These are phyloP conservation scores for Ascoidea tarda DNA, from an alignment of 805 yeast genomes.

Conservation along the genomic window DNA sequence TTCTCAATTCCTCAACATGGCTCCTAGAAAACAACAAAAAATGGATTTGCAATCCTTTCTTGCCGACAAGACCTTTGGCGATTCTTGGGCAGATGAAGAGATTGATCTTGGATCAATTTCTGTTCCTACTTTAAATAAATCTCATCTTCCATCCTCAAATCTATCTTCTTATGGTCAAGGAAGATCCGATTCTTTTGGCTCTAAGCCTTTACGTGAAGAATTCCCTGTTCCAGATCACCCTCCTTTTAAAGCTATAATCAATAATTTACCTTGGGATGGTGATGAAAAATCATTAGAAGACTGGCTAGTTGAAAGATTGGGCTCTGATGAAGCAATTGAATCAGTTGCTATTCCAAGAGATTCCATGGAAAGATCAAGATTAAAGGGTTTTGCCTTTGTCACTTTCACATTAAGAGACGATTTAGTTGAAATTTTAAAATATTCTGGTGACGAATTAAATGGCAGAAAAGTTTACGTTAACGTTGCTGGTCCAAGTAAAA, in stretches of 20 bases:
- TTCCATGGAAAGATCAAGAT: slow-evolving; percentile 50
- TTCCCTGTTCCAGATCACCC: slow-evolving; percentile 83
- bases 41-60: slow-evolving; percentile 84
- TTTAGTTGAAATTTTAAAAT: slow-evolving; percentile 56
- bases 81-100: slow-evolving; percentile 80
- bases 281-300: slow-evolving; percentile 47
- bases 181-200: slow-evolving; percentile 18
- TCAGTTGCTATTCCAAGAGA: slow-evolving; percentile 13
- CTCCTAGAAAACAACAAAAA: slow-evolving; percentile 38
- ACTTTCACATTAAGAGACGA: slow-evolving; percentile 69
- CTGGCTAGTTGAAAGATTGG: slow-evolving; percentile 42
- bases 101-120: slow-evolving; percentile 56
- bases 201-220: slow-evolving; percentile 42
- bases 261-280: slow-evolving; percentile 75
- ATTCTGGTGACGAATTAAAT: slow-evolving; percentile 54
- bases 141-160: slow-evolving; percentile 15
- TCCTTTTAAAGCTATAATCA: slow-evolving; percentile 84
- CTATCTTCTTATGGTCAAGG: slow-evolving; percentile 17
- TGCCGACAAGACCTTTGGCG: slow-evolving; percentile 59
- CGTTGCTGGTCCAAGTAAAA: slow-evolving; percentile 61
- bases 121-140: slow-evolving; percentile 26
- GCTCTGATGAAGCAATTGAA: slow-evolving; percentile 24
- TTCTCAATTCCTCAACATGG: background rate
- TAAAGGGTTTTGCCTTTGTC: slow-evolving; percentile 82
- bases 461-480: slow-evolving; percentile 62